A percentile compares a stretch with the other conserved stretches of the same genome.
phyloP scores from a whole-genome alignment of 208 protist species.

The Acanthamoeba royreba region DNA sequence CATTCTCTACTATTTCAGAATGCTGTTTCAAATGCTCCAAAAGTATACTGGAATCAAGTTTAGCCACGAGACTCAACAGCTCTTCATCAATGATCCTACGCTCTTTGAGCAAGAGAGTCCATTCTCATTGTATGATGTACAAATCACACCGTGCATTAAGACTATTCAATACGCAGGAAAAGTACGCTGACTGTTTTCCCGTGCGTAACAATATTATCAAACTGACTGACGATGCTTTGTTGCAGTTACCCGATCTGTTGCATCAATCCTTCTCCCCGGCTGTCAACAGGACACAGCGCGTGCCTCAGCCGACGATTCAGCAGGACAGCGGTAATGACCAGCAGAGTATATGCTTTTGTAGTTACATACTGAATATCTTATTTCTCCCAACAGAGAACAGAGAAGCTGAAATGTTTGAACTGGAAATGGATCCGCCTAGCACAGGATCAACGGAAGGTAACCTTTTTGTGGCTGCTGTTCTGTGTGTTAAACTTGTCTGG shows the following conservation, averaged over 20 bases:
- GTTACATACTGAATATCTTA: too few relatives aligned
- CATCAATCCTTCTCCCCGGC: background rate
- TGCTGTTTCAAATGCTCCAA: conserved; percentile 45
- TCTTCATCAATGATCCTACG: conserved; percentile 24
- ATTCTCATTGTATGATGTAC: background rate
- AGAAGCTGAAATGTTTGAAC: background rate
- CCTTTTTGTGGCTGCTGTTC: too few relatives aligned
- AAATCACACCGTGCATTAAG: conserved; percentile 28
- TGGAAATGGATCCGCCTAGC: background rate
- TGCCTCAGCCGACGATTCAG: background rate
- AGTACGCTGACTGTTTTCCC: background rate
- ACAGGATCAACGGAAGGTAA: too few relatives aligned
- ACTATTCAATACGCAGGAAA: conserved; percentile 37
- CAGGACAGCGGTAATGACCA: background rate
- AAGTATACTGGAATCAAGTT: conserved; percentile 20
- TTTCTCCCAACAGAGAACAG: too few relatives aligned
- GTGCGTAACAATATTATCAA: background rate
- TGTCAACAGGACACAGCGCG: background rate
- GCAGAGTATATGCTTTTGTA: background rate
- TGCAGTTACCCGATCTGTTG: background rate
- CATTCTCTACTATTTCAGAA: background rate
- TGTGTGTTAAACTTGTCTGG: too few relatives aligned
- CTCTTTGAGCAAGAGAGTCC: conserved; percentile 39
- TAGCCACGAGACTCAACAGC: background rate
- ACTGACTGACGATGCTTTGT: background rate